Conservation (phyloP, 176 grass and related monocot species). For the Cymbopogon citratus region DNA sequence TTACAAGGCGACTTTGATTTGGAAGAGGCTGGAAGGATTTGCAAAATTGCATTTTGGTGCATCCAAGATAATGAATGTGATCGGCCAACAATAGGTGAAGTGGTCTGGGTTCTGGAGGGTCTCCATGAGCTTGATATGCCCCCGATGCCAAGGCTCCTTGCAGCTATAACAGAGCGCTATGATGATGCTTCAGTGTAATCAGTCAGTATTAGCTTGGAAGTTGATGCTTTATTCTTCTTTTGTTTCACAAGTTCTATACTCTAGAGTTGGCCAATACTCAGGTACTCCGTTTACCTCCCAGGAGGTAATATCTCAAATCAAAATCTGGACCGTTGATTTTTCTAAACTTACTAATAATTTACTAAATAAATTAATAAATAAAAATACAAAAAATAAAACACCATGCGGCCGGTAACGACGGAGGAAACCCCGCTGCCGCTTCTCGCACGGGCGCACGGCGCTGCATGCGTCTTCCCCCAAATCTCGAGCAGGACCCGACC, state of each 20-base stretch:
- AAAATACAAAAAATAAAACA: too few species aligned
- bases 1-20: not conserved
- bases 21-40: not conserved
- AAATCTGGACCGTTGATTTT: too few species aligned
- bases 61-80: not conserved
- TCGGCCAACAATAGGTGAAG: conserved; percentile 32
- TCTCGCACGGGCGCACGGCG: too few species aligned
- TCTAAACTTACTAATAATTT: too few species aligned
- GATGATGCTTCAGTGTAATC: not conserved
- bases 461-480: too few species aligned
- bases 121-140: not conserved
- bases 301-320: too few species aligned
- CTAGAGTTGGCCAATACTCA: not conserved
- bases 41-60: conserved; percentile 15
- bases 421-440: too few species aligned
- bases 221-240: not conserved
- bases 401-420: too few species aligned
- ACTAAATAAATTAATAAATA: too few species aligned
- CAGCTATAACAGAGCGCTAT: not conserved
- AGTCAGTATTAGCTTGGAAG: not conserved
- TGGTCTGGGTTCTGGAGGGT: conserved; percentile 32
- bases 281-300: too few species aligned
- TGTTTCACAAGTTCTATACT: not conserved
- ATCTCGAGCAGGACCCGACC: too few species aligned
- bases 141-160: not conserved